These are phyloP conservation scores for Pseudogymnoascus sp. DNA, from an alignment of 2,329 filamentous ascomycete species.

Conservation along the genomic window DNA sequence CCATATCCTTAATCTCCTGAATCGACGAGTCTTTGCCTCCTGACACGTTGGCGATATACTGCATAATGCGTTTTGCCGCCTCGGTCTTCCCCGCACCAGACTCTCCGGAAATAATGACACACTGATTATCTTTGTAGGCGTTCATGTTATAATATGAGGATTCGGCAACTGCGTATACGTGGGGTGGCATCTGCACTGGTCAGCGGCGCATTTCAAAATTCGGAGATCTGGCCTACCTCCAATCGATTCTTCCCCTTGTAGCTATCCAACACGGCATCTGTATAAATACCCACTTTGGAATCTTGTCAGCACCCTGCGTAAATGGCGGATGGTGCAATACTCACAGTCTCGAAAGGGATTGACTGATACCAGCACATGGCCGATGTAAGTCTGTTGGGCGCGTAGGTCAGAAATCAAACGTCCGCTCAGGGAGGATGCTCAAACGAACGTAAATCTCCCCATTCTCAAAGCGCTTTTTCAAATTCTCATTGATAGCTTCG, in stretches of 20 bases:
- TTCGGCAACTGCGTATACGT: constrained; percentile 96
- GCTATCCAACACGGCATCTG: constrained; percentile 82
- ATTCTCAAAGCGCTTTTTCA: constrained; percentile 97
- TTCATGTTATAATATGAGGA: constrained; percentile 99
- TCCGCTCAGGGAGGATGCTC: constrained; percentile 1
- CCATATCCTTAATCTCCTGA: constrained; percentile 98
- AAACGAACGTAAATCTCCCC: constrained; percentile 78
- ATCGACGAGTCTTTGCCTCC: constrained; percentile 66
- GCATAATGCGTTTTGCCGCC: constrained; percentile 97
- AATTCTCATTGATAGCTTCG: constrained; percentile 97
- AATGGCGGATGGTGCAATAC: constrained; percentile 24
- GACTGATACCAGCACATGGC: constrained; percentile 97
- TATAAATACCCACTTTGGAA: constrained; percentile 78
- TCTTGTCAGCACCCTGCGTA: constrained; percentile 28
- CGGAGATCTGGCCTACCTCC: constrained; percentile 44
- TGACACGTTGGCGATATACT: constrained; percentile 97
- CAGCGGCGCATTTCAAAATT: constrained; percentile 12
- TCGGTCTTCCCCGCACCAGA: constrained; percentile 98
- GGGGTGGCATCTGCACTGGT: constrained; percentile 58
- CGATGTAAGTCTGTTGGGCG: constrained; percentile 75
- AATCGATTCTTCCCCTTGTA: constrained; percentile 96
- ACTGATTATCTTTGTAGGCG: constrained; percentile 97
- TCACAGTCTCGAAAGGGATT: constrained; percentile 88
- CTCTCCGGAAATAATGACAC: constrained; percentile 98
- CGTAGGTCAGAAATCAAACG: constrained; percentile 1